Evolutionary conservation across 305 asterid species (phyloP), one percentile per base, ranked within the genome.

Genomic region (Solanum hybrid): DNA sequence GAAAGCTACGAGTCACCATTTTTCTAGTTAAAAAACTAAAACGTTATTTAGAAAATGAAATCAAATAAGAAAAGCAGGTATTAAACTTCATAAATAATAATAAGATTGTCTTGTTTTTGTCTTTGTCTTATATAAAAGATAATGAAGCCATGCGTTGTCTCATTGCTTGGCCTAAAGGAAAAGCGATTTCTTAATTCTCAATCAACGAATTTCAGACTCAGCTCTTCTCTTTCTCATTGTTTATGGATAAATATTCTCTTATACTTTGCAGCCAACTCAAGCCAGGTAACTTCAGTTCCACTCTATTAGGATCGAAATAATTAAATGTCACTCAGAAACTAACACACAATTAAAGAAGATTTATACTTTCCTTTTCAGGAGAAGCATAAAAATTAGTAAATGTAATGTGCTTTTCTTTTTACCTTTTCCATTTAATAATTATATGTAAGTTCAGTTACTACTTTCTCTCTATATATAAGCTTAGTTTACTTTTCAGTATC

Each of bases 161-260:
- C 39, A 20, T 51, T 84, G 88, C 73, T 57, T 85, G 78, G 41
- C 77, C 45, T 31, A 57, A 20, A 57, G 77, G 32, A 22, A 65
- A 32, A 85, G 45, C 75, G 12, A 85, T 85, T 32, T 85, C 88
- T 85, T 57, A 26, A 17, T 57, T 51, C 78, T 32, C 51, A 85
- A 85, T 85, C 45, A 85, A 85, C n/a, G 88, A 85, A 85, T 85
- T 85, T 85, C 88, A 57, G 4, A 22, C 14, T 85, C 77, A 31
- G 78, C 78, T 57, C 77, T 41, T 83, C 39, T 83, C 20, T 31
- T 57, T 57, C 41, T 84, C 20, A 57, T 57, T 57, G 11, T 51
- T 20, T 5, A 20, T 85, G 77, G 88, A 85, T 11, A 57, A 10
- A 29, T 84, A 20, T 51, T 84, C 76, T 45, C 88, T 84, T 84